Base-by-base conservation (phyloP, 2,329 filamentous ascomycete genomes). In the Amylocarpus encephaloides region DNA sequence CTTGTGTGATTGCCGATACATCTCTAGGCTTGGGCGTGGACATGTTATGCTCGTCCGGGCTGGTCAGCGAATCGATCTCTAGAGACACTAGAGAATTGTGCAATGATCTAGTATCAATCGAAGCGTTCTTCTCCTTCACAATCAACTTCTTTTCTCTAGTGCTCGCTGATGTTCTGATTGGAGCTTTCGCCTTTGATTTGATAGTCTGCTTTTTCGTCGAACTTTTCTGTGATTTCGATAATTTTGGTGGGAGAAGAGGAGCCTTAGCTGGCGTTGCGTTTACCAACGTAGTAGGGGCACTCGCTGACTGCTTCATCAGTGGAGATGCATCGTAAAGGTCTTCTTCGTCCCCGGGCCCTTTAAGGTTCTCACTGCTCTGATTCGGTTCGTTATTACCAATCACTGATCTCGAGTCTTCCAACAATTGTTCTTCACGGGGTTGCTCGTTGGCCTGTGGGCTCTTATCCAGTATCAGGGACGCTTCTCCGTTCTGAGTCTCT, bases 321-420 rank as follows among this genome's bases (percentile, higher is more conserved):
- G 49, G 43, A 26, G 16, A 30, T 16, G 44, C 39, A 33, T 43
- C 15, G 33, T 51, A 43, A 2, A 47, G n/a, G 19, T 47, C 39
- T n/a, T 48, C 38, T 12, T 48, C 30, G 6, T n/a, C 11, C 9
- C 3, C 5, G 5, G n/a, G 35, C 4, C 29, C 15, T 33, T 26
- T 15, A 30, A 19, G 18, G 12, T 10, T 1, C 22, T 26, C 22
- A 26, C 22, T 26, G 22, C 22, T 26, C 7, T 26, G 22, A 26
- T 26, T 4, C 4, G 7, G 22, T 7, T 26, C 22, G 7, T 4
- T 4, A 7, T 26, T 26, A 26, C 22, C 7, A 26, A 26, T 7
- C 22, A 26, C 22, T 26, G 4, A 4, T 26, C 22, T 26, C 7
- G 22, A 7, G 22, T 26, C 22, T 4, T 26, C 22, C 22, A 7